phyloP scores from a whole-genome alignment of 805 yeast genomes.

The Suhomyces sp. region DNA sequence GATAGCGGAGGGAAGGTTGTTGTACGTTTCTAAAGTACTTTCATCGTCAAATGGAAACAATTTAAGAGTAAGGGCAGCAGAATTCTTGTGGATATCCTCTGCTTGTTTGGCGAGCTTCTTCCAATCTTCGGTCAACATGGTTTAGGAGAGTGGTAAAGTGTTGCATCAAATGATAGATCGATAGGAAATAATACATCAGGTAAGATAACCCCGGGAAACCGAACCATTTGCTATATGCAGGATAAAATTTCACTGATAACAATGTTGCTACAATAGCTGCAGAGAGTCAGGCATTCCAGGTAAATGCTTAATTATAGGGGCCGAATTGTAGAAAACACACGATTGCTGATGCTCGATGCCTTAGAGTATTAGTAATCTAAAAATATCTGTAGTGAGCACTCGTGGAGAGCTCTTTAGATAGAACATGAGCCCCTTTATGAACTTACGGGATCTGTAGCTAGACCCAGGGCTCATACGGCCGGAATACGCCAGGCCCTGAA shows the following conservation, averaged over 20 bases:
- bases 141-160: background rate
- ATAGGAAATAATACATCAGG: background rate
- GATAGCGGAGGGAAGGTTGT: conserved; percentile 17
- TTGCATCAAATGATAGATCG: background rate
- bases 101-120: conserved; percentile 14
- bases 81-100: conserved; percentile 10
- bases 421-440: background rate
- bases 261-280: background rate
- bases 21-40: conserved; percentile 7
- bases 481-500: background rate
- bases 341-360: background rate
- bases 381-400: background rate
- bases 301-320: background rate
- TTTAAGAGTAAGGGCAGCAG: conserved; percentile 15
- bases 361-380: background rate
- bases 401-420: background rate
- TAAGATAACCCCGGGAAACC: background rate
- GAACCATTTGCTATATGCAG: background rate
- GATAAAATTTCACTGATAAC: background rate
- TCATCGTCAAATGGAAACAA: conserved; percentile 17
- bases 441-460: background rate
- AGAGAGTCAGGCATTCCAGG: background rate
- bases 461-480: background rate
- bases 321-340: background rate
- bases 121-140: conserved; percentile 18